Evolutionary conservation across 305 asterid genomes (phyloP).

Genomic region (Solanum hybrid): DNA sequence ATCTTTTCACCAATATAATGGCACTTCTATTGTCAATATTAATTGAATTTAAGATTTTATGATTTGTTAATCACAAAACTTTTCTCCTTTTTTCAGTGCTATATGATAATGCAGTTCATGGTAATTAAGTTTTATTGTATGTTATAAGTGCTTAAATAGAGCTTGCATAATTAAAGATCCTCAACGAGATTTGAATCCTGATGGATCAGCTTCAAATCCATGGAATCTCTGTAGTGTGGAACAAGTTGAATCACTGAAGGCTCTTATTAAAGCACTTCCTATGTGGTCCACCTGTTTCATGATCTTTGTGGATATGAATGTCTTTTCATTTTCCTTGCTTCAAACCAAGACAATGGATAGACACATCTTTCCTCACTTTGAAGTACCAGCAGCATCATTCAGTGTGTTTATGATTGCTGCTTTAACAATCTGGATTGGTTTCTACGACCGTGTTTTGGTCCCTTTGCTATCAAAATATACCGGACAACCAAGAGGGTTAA

Average conservation of each 20-base stretch:
- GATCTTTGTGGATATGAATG: neutral
- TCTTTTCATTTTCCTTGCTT: neutral
- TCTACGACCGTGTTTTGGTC: neutral
- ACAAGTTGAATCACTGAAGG: constrained; percentile 2
- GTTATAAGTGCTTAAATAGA: neutral
- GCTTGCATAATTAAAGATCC: neutral
- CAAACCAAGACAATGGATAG: neutral
- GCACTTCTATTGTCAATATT: too few relatives aligned
- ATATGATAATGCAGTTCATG: neutral
- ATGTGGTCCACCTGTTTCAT: neutral
- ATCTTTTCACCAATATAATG: neutral
- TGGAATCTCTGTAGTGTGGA: neutral
- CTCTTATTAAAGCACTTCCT: neutral
- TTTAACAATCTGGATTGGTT: neutral
- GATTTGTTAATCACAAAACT: too few relatives aligned
- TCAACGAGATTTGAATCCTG: neutral
- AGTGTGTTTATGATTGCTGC: neutral
- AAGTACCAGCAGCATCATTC: neutral
- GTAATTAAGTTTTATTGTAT: neutral
- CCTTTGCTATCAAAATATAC: neutral
- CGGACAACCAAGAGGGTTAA: neutral
- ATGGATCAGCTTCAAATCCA: neutral
- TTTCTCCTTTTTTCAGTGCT: neutral
- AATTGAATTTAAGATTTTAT: too few relatives aligned
- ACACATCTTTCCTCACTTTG: neutral